These are phyloP conservation scores for Yamadazyma sp. DNA, from an alignment of 805 yeast species.

Conservation along the genomic window DNA sequence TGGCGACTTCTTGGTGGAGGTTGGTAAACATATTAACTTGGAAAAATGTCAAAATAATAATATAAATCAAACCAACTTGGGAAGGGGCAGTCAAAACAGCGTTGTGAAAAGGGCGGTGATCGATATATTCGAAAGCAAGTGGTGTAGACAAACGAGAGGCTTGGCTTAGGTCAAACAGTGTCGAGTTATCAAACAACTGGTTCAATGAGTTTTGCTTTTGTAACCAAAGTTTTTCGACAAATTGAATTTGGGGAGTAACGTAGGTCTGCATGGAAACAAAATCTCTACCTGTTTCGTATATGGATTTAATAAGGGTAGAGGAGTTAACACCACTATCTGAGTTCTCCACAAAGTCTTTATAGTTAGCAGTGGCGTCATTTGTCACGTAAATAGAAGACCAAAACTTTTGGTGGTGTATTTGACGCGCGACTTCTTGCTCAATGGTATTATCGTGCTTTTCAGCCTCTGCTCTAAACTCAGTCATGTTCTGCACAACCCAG, in stretches of 20 bases:
- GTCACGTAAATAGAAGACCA: conserved; percentile 64
- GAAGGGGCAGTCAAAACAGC: conserved; percentile 61
- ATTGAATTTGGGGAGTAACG: conserved; percentile 39
- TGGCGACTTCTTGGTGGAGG: conserved; percentile 51
- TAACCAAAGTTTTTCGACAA: conserved; percentile 34
- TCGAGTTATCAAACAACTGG: conserved; percentile 15
- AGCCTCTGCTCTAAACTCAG: conserved; percentile 31
- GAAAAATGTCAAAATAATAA: conserved; percentile 72
- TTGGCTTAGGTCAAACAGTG: conserved; percentile 14
- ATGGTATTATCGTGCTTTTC: conserved; percentile 24
- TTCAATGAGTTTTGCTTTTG: conserved; percentile 24
- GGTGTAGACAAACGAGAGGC: conserved; percentile 26
- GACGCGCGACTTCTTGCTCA: conserved; percentile 39
- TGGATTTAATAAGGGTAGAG: conserved; percentile 32
- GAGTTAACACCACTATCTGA: conserved; percentile 32
- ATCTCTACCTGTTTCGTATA: conserved; percentile 68
- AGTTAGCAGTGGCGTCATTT: conserved; percentile 45
- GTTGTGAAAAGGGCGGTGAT: conserved; percentile 51
- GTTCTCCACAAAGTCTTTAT: conserved; percentile 38
- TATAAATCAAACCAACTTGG: conserved; percentile 73
- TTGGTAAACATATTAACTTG: conserved; percentile 60
- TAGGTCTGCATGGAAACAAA: conserved; percentile 45
- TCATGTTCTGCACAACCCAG: conserved; percentile 35
- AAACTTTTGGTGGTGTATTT: conserved; percentile 53
- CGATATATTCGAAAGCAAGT: conserved; percentile 37